Evolutionary conservation across 176 grass and related monocot genomes (phyloP).

Genomic region (Ensete glaucum): DNA sequence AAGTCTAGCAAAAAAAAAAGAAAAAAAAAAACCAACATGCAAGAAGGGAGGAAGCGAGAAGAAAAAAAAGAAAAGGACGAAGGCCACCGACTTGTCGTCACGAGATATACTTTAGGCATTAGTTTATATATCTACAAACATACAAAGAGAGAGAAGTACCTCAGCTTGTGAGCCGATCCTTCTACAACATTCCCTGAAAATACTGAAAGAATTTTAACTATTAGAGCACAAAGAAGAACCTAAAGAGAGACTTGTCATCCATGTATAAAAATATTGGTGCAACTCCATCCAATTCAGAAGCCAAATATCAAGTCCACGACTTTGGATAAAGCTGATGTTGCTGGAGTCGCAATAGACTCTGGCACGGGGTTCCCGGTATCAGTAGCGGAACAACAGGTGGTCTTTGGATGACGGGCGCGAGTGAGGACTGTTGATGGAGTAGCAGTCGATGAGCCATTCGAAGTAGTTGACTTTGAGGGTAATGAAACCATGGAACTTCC

Average conservation of each 20-base stretch:
- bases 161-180: no score
- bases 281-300: conserved; percentile 27
- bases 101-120: no score
- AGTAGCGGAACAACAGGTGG: conserved; percentile 11
- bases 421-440: conserved; percentile 14
- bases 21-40: no score
- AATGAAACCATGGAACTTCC: conserved; percentile 28
- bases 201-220: no score
- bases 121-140: no score
- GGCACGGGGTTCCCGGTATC: conserved; percentile 18
- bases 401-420: conserved; percentile 26
- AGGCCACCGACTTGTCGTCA: no score
- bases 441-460: conserved; percentile 25
- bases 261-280: background rate
- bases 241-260: background rate
- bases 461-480: conserved; percentile 26
- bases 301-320: conserved; percentile 90
- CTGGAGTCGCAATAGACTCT: conserved; percentile 67
- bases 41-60: no score
- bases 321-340: conserved; percentile 66
- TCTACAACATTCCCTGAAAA: no score
- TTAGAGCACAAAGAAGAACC: background rate
- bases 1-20: no score
- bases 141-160: no score
- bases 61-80: no score